phyloP scores from a whole-genome alignment of 2,329 filamentous ascomycete species.

The Xylariales sp. region DNA sequence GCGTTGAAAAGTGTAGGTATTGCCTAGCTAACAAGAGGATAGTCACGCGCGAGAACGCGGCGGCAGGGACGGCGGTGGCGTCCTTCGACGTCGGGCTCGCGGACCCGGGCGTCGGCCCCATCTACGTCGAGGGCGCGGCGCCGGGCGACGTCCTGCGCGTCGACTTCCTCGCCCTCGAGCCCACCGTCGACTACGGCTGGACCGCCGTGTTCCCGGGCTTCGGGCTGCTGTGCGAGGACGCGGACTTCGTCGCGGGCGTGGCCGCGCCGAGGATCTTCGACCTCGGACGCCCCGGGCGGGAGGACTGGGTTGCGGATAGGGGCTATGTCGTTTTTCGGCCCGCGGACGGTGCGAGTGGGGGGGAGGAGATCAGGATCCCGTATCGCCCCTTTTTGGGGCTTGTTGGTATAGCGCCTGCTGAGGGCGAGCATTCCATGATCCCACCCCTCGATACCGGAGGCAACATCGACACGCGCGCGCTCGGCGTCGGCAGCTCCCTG shows the following conservation, averaged over 20 bases:
- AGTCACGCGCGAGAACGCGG: constrained; percentile 56
- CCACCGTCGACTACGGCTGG: constrained; percentile 61
- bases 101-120: constrained; percentile 64
- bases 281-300: constrained; percentile 61
- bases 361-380: constrained; percentile 60
- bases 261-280: constrained; percentile 54
- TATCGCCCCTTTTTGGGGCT: constrained; percentile 64
- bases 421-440: constrained; percentile 61
- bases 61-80: constrained; percentile 45
- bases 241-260: background rate
- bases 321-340: constrained; percentile 56
- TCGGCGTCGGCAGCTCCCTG: constrained; percentile 59
- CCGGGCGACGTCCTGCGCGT: constrained; percentile 64
- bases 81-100: constrained; percentile 56
- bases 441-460: constrained; percentile 64
- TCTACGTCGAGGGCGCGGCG: constrained; percentile 60
- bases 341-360: background rate
- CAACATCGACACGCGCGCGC: constrained; percentile 65
- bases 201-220: constrained; percentile 63
- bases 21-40: background rate
- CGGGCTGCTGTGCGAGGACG: constrained; percentile 54
- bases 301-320: constrained; percentile 50
- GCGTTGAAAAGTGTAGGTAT: no score
- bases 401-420: constrained; percentile 61
- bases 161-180: constrained; percentile 59